Conservation (phyloP, 805 yeast species). For the Debaryomyces tyrocola region DNA sequence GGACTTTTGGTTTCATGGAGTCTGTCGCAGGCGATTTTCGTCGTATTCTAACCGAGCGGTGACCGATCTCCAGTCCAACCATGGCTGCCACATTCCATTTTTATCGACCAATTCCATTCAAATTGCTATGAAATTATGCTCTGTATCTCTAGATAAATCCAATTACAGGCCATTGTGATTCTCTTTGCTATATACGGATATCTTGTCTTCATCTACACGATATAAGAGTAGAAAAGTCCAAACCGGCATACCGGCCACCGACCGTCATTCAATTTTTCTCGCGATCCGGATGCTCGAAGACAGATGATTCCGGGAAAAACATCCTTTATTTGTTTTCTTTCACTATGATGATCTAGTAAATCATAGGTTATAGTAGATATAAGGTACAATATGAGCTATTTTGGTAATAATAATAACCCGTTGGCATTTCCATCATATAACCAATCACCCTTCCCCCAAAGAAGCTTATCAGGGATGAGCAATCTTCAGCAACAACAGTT, state of each 20-base stretch:
- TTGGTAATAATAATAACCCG: constrained; percentile 13
- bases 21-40: neutral
- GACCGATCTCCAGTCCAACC: neutral
- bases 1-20: too few relatives aligned
- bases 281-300: neutral
- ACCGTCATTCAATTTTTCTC: neutral
- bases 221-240: neutral
- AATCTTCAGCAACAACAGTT: constrained; percentile 8
- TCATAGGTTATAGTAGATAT: neutral
- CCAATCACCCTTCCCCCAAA: constrained; percentile 15
- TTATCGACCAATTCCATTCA: too few relatives aligned
- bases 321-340: neutral
- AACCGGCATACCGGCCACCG: constrained; percentile 5
- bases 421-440: constrained; percentile 23
- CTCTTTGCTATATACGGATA: too few relatives aligned
- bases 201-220: too few relatives aligned
- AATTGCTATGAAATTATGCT: neutral
- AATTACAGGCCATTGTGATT: too few relatives aligned
- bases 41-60: neutral
- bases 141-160: neutral
- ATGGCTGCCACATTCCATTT: neutral
- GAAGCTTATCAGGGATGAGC: constrained; percentile 10
- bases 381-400: constrained; percentile 17
- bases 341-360: neutral
- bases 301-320: constrained; percentile 7